These are phyloP conservation scores for Gossypium thurberi DNA, from an alignment of 345 rosid genomes.

Conservation along the genomic window DNA sequence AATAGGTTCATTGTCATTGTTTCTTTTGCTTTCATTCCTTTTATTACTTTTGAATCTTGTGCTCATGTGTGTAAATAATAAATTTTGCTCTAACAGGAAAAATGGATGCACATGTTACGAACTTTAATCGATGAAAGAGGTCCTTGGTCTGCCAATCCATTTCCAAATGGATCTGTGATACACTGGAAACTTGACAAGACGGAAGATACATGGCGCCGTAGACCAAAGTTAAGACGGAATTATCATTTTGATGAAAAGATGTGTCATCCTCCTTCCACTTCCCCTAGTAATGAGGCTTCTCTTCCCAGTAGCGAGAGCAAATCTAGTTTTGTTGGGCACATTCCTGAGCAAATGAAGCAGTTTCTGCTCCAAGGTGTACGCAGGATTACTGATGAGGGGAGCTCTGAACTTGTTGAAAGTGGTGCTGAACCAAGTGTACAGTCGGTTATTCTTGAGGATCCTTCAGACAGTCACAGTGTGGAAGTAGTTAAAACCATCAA, in stretches of 20 bases:
- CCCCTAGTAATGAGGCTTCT: constrained; percentile 39
- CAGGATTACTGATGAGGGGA: constrained; percentile 76
- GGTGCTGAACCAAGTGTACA: constrained; percentile 45
- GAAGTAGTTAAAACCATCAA: constrained; percentile 49
- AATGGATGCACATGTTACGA: constrained; percentile 94
- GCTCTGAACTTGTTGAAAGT: constrained; percentile 55
- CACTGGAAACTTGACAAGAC: constrained; percentile 98
- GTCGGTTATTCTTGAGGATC: constrained; percentile 37
- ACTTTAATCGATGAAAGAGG: constrained; percentile 93
- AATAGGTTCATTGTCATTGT: neutral
- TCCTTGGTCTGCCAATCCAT: constrained; percentile 95
- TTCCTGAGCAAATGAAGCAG: constrained; percentile 96
- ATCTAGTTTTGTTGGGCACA: constrained; percentile 64
- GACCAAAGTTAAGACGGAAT: constrained; percentile 84
- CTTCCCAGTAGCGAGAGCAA: constrained; percentile 43
- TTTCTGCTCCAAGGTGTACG: constrained; percentile 79
- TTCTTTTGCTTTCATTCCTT: neutral
- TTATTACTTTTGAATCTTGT: constrained; percentile 7
- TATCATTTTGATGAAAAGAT: constrained; percentile 86
- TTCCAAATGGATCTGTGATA: constrained; percentile 60
- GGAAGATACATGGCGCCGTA: constrained; percentile 92
- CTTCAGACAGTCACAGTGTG: constrained; percentile 34
- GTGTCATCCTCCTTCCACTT: constrained; percentile 56
- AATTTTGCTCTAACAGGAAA: constrained; percentile 43
- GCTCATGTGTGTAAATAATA: neutral